Evolutionary conservation across 2,329 filamentous ascomycete species (phyloP), one percentile per base, ranked within the genome.

Genomic region (Trichothecium sympodiale): DNA sequence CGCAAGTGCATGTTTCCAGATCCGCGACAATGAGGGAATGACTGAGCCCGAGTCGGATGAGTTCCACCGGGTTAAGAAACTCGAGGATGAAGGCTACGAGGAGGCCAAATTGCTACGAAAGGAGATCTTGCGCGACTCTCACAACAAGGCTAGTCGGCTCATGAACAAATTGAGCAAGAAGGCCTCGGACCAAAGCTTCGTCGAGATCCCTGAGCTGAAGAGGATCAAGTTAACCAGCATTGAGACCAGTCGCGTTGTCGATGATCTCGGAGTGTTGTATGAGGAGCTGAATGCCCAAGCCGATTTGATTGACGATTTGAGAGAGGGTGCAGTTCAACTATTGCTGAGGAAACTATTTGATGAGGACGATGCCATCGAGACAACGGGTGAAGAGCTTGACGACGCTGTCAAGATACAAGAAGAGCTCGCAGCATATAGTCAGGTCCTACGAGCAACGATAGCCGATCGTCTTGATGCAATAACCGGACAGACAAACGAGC

Each of bases 331-430:
- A 39, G 69, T 85, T 14, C 70, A 81, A 36, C 71, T 89, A 15
- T 66, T 95, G 8, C 60, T 83, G 9, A 71, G 77, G 41, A 77
- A 84, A 0, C 67, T 96, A 2, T 76, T 96, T 14, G 91, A 96
- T 46, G 78, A 91, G 49, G 86, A 94, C 29, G 76, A 77, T 1
- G 64, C 64, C 13, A 59, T 71, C 8, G 85, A 94, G 39, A 71
- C 77, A 3, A 89, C 86, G 9, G 91, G 91, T 17, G 81, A 95
- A 40, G 91, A 96, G 53, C 91, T 94, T 43, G 83, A 86, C 45
- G 75, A 83, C 23, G 94, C 89, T 0, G 85, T 87, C 0, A 84
- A 84, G 53, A 72, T 80, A 31, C 89, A 96, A 57, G 89, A 95
- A 41, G 78, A 93, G 51, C 73, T 95, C 29, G 84, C 89, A 57